These are phyloP conservation scores for Spizellomyces punctatus DNA, from an alignment of 192 early-diverging fungal genomes.

Conservation along the genomic window DNA sequence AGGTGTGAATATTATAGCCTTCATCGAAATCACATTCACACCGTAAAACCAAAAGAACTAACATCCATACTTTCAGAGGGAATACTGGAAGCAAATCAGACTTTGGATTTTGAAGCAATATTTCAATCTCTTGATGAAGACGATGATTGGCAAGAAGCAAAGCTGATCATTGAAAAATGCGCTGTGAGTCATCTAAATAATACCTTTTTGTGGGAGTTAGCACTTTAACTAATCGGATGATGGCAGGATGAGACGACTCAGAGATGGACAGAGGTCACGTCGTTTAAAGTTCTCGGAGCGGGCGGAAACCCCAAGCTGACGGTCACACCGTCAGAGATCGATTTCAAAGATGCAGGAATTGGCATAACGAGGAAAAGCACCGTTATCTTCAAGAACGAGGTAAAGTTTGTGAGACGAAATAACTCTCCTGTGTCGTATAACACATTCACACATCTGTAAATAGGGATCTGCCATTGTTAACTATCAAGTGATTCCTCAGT, in stretches of 20 bases:
- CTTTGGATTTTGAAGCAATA: slow-evolving; percentile 36
- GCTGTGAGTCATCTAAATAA: slow-evolving; percentile 16
- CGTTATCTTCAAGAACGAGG: slow-evolving; percentile 39
- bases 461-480: slow-evolving; percentile 43
- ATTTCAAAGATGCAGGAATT: slow-evolving; percentile 47
- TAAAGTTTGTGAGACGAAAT: slow-evolving; percentile 13
- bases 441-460: not conserved
- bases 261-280: slow-evolving; percentile 46
- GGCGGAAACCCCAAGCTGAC: slow-evolving; percentile 52
- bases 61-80: slow-evolving; percentile 36
- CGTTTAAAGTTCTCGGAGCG: slow-evolving; percentile 50
- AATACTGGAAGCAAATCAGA: slow-evolving; percentile 38
- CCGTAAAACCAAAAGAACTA: not conserved
- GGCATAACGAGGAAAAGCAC: slow-evolving; percentile 23
- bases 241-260: slow-evolving; percentile 31
- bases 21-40: not conserved
- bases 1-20: not conserved
- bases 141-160: slow-evolving; percentile 58
- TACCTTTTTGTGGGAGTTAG: not conserved
- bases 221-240: too few relatives aligned
- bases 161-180: slow-evolving; percentile 49
- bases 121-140: slow-evolving; percentile 55
- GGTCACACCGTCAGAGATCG: slow-evolving; percentile 35
- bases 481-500: slow-evolving; percentile 42
- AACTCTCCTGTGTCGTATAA: too few relatives aligned